phyloP scores from a whole-genome alignment of 1,139 yeast genomes.

The Petasospora rhodanensis region DNA sequence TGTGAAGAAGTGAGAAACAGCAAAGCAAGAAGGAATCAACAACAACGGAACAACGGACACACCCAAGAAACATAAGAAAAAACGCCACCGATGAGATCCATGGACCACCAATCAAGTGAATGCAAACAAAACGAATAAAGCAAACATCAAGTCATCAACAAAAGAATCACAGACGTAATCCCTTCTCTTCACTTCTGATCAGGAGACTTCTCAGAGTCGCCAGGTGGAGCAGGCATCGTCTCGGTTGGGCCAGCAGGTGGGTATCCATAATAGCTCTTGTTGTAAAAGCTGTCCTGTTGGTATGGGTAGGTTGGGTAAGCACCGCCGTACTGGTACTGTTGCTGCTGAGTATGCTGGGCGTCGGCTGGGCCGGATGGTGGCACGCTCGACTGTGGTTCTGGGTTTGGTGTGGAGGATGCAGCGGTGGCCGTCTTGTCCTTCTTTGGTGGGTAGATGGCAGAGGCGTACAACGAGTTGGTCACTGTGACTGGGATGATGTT shows the following conservation, averaged over 20 bases:
- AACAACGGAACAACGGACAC: no score
- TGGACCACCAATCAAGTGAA: no score
- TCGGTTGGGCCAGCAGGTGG: conserved; percentile 4
- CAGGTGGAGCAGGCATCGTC: background rate
- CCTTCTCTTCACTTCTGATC: conserved; percentile 3
- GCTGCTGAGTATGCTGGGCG: conserved; percentile 1
- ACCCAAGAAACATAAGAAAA: no score
- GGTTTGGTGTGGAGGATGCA: background rate
- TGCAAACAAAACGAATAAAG: no score
- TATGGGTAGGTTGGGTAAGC: conserved; percentile 16
- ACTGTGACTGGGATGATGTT: conserved; percentile 27
- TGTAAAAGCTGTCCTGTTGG: conserved; percentile 6
- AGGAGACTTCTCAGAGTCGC: conserved; percentile 2
- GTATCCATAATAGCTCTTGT: conserved; percentile 6
- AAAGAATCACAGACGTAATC: no score
- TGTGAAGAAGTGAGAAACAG: no score
- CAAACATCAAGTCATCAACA: no score
- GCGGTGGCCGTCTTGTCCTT: conserved; percentile 3
- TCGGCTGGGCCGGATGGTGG: background rate
- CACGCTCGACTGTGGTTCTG: background rate
- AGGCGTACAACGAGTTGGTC: conserved; percentile 21
- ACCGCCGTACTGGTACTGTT: conserved; percentile 10
- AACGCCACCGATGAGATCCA: no score
- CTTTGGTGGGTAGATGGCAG: conserved; percentile 13
- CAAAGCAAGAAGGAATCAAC: no score